Evolutionary conservation across 75 land plant species (phyloP), one percentile per base, ranked within the genome.

Genomic region (Selaginella moellendorffii): DNA sequence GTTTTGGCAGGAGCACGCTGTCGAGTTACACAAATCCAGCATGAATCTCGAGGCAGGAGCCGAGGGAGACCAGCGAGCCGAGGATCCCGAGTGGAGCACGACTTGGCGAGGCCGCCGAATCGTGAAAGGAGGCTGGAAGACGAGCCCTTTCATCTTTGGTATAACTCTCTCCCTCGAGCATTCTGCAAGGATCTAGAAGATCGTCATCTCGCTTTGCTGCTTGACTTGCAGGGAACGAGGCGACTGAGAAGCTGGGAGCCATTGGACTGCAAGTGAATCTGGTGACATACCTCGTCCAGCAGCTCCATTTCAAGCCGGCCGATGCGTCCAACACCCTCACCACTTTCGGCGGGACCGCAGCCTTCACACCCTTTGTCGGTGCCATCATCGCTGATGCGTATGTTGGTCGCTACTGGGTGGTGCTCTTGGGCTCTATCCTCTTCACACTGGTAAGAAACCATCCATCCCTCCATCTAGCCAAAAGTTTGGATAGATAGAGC

Each of bases 131-230:
- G 87, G 87, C 20, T 63, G 87, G 69, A 68, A 72, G 52, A 79
- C 93, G 10, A 80, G 80, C 79, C 83, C 85, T 17, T 85, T 88
- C 77, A 85, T 85, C 30, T 85, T 85, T 63, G 85, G 93, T 88
- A 78, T 1, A 60, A 18, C 58, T 9, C 18, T 10, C 51, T 46
- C 18, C n/a, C n/a, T n/a, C n/a, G n/a, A n/a, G n/a, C 51, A 46
- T 46, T 46, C 10, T 46, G 10, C 18, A 10, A 10, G 10, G 51
- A 18, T 10, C 51, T 46, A 18, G 51, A 46, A 46, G 18, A 46
- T 46, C 14, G 51, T 10, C 51, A 10, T 5, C 26, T 2, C 24
- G 51, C 26, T 29, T 26, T 17, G 2, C 29, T 51, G 2, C 1
- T 46, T 69, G 8, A 23, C 24, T 0, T 0, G 17, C 2, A 54